phyloP scores from a whole-genome alignment of 176 grass and related monocot species.

The Carex kokanica region DNA sequence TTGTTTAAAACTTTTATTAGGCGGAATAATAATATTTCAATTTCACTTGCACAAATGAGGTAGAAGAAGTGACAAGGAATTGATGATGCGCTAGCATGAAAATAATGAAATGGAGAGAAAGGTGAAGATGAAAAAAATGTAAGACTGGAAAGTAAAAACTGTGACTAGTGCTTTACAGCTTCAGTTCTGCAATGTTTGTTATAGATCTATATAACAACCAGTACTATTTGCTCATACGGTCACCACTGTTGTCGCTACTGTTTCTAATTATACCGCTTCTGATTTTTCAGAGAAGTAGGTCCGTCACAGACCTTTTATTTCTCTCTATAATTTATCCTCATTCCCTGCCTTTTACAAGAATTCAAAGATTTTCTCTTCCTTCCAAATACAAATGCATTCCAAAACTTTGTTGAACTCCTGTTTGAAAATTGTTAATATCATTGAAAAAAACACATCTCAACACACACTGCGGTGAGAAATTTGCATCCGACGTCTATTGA shows the following conservation, averaged over 20 bases:
- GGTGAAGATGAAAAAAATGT: not conserved
- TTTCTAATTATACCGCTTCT: conserved; percentile 4
- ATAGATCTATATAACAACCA: conserved; percentile 7
- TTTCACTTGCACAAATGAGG: not conserved
- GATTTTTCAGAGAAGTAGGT: not conserved
- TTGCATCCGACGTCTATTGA: too few relatives aligned
- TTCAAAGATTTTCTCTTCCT: too few relatives aligned
- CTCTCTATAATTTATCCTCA: not conserved
- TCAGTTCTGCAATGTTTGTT: not conserved
- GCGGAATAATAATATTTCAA: not conserved
- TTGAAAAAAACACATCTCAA: too few relatives aligned
- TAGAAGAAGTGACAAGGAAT: not conserved
- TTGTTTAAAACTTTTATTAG: not conserved
- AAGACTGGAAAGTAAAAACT: conserved; percentile 5
- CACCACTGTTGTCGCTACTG: not conserved
- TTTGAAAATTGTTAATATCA: too few relatives aligned
- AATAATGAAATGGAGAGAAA: not conserved
- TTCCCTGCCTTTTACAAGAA: not conserved
- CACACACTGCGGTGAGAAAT: too few relatives aligned
- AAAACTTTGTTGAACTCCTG: too few relatives aligned
- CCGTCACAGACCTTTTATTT: not conserved
- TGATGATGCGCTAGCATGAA: not conserved
- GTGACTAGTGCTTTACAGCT: not conserved
- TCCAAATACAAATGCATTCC: too few relatives aligned
- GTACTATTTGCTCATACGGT: conserved; percentile 13